These are phyloP conservation scores for Rachicladosporium sp. DNA, from an alignment of 2,329 filamentous ascomycete genomes.

Conservation along the genomic window DNA sequence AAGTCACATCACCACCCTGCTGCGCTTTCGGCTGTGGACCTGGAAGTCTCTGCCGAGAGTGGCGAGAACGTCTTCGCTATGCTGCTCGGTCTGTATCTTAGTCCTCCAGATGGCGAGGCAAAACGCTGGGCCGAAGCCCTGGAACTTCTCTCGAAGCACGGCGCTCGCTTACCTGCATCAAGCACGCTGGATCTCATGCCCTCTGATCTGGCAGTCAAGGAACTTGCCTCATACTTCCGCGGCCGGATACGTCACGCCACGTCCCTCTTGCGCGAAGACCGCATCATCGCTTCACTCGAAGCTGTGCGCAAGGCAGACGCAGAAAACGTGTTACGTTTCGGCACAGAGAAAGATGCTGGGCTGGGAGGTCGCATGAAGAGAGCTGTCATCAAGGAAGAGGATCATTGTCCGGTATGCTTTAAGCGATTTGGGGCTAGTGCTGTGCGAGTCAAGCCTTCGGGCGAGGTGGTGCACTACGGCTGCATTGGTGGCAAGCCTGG, in stretches of 20 bases:
- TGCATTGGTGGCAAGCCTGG: slow-evolving; percentile 23
- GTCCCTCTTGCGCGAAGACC: slow-evolving; percentile 64
- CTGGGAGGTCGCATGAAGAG: slow-evolving; percentile 55
- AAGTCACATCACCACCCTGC: too few species aligned
- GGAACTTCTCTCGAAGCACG: slow-evolving; percentile 79
- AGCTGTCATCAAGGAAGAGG: slow-evolving; percentile 75
- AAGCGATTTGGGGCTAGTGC: slow-evolving; percentile 87
- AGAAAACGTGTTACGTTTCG: slow-evolving; percentile 61
- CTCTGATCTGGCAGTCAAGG: slow-evolving; percentile 59
- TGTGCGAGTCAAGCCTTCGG: slow-evolving; percentile 73
- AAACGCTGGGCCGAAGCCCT: slow-evolving; percentile 60
- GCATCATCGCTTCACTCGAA: slow-evolving; percentile 63
- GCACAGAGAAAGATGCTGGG: slow-evolving; percentile 47
- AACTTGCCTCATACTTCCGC: slow-evolving; percentile 82
- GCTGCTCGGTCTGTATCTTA: slow-evolving; percentile 77
- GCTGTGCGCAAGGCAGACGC: slow-evolving; percentile 68
- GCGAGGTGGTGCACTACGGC: slow-evolving; percentile 37
- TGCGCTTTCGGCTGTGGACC: too few species aligned
- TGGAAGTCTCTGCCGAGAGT: neutral
- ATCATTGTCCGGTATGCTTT: slow-evolving; percentile 83
- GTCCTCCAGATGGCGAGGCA: slow-evolving; percentile 61
- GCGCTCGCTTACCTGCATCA: slow-evolving; percentile 75
- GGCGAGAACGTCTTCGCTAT: slow-evolving; percentile 71
- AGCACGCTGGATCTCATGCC: slow-evolving; percentile 82
- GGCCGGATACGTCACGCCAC: slow-evolving; percentile 82